Evolutionary conservation across 2,329 filamentous ascomycete genomes (phyloP), one percentile per base, ranked within the genome.

Genomic region (Talaromyces sp.): DNA sequence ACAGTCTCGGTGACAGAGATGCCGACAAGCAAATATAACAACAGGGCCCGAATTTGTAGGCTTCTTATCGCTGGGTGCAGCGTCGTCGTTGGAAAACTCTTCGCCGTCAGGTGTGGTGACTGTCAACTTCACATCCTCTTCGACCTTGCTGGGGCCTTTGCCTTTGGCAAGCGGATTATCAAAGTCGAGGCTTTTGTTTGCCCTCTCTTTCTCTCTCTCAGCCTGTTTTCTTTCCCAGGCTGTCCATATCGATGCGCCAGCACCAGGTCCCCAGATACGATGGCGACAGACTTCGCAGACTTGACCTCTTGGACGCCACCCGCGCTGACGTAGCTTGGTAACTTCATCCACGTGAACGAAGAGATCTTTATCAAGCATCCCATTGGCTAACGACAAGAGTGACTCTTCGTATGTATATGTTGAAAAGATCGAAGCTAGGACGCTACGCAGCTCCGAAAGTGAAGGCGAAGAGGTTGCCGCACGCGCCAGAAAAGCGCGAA

Each of bases 381-480:
- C 84, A 71, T 93, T 96, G 0, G 94, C 91, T 3, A 99, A 84
- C 1, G 84, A 82, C 21, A 99, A 82, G 17, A 99, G 90, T 0
- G 90, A 92, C 72, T 93, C 90, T 74, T 99, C 94, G 71, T 97
- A 97, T 0, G 92, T 88, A 72, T 99, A 99, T 0, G 94, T 93
- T 0, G 93, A 87, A 76, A 99, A 97, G 59, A 99, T 93, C 12
- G 92, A 94, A 0, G 86, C 81, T 1, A 99, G 83, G 0, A 97
- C 92, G 7, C 85, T 85, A 51, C 94, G 88, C 3, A 99, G 82
- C 70, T 97, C 92, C 1, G 91, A 88, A 1, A 99, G 81, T 12
- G 90, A 95, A 0, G 94, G 92, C 0, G 92, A 95, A 19, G 88
- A 87, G 26, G 85, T 83, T 0, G 91, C 89, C 0, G 92, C 93